Evolutionary conservation across 768 basidiomycete genomes (phyloP), one percentile per base, ranked within the genome.

Genomic region (Pisolithus sp.): DNA sequence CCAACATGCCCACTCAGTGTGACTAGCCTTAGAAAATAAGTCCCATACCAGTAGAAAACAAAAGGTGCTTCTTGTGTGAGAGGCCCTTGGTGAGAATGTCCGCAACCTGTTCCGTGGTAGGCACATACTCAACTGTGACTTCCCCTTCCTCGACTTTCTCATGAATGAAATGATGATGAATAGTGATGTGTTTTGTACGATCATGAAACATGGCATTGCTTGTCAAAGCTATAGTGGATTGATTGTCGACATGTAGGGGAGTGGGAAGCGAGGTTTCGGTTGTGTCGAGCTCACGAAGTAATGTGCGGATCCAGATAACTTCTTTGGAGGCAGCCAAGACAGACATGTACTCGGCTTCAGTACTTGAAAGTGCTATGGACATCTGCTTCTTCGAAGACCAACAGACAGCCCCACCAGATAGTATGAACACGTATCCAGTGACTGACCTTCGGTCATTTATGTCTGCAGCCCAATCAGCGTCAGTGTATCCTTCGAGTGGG

Each of bases 291-390:
- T 54, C 65, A 4, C 10, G 5, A 5, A 65, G 39, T 1, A 67
- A 46, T 5, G 41, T 6, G 3, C 60, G 46, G 1, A 69, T 40
- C 68, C 66, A 71, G 7, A 69, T 37, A 2, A 53, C 54, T 42
- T 52, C 46, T 23, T 52, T 71, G 53, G 24, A 56, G 39, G 26
- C 54, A 46, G 6, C 70, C 57, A 26, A 72, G 59, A n/a, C 62
- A 4, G 75, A 73, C 41, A 76, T 70, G 54, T 78, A 77, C 57
- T 80, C 75, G 2, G 76, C 71, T 57, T 77, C 72, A 9, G 59
- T 57, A 3, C 64, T 65, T 3, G 68, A 70, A 1, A 63, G 54
- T 7, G 65, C 57, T 10, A 66, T 57, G 5, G 38, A 48, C 1
- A 23, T 23, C 8, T 53, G 47, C n/a, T 47, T 48, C 20, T 48